Evolutionary conservation across 345 rosid species (phyloP).

Genomic region (Salix dunnii): DNA sequence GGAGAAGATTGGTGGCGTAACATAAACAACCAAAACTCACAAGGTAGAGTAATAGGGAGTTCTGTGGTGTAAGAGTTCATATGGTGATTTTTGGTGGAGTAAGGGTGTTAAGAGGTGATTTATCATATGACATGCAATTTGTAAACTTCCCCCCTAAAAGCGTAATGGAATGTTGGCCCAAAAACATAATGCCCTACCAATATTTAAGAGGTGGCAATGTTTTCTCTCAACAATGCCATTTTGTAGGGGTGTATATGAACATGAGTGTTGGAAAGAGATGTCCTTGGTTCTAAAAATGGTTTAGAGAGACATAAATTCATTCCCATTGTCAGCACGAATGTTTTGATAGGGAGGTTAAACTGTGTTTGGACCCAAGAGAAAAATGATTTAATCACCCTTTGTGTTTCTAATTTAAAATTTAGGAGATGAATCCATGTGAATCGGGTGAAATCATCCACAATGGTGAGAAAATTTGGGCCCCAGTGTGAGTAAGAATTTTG

Average conservation of each 20-base stretch:
- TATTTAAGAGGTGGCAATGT: background rate
- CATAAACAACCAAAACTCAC: background rate
- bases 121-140: background rate
- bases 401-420: constrained; percentile 1
- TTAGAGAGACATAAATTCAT: background rate
- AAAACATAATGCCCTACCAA: background rate
- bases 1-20: background rate
- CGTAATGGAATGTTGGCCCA: background rate
- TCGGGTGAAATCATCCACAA: constrained; percentile 8
- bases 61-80: background rate
- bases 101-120: background rate
- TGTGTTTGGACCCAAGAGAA: constrained; percentile 8
- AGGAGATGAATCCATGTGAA: constrained; percentile 7
- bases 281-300: background rate
- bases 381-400: background rate
- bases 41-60: too few species aligned
- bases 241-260: constrained; percentile 6
- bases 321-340: background rate
- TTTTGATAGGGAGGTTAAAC: background rate
- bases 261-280: constrained; percentile 5
- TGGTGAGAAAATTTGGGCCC: background rate
- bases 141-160: background rate
- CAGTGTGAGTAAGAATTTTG: background rate
- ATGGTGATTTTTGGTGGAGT: background rate
- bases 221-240: background rate